Percentiles rank a stretch among this genome's conserved stretches.
These are phyloP conservation scores for Xylaria sp. DNA, from an alignment of 2,329 filamentous ascomycete species.

Conservation along the genomic window DNA sequence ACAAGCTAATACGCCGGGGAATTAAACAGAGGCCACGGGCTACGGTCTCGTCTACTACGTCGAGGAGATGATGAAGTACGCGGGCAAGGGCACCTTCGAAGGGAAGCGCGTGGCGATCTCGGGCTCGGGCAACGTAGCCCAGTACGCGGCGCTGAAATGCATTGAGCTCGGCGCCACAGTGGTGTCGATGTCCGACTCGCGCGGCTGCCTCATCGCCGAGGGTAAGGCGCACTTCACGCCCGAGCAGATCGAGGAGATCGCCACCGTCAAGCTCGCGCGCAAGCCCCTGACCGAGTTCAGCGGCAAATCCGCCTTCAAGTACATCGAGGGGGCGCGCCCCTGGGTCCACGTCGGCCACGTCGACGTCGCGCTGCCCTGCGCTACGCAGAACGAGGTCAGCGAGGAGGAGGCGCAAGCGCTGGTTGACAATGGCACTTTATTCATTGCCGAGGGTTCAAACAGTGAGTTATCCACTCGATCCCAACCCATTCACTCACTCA, in stretches of 20 bases:
- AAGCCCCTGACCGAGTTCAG: conserved; percentile 81
- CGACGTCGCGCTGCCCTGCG: conserved; percentile 90
- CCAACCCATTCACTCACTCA: too few relatives aligned
- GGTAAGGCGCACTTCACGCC: conserved; percentile 78
- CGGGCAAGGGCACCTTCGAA: conserved; percentile 83
- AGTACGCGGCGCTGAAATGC: conserved; percentile 95
- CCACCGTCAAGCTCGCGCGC: conserved; percentile 86
- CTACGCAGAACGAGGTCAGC: conserved; percentile 97
- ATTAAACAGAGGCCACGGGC: conserved; percentile 81
- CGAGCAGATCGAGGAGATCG: conserved; percentile 82
- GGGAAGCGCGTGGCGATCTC: conserved; percentile 97
- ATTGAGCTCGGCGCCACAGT: conserved; percentile 96
- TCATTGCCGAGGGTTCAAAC: conserved; percentile 96
- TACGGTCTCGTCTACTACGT: conserved; percentile 98
- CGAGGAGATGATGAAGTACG: conserved; percentile 93
- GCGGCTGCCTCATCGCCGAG: conserved; percentile 82
- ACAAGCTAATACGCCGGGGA: conserved; percentile 16
- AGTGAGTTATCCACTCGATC: conserved; percentile 57
- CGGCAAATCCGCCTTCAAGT: conserved; percentile 74
- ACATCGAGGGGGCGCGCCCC: conserved; percentile 86
- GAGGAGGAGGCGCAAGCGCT: conserved; percentile 88
- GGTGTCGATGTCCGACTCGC: conserved; percentile 92
- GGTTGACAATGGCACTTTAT: conserved; percentile 79
- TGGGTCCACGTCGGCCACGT: conserved; percentile 92
- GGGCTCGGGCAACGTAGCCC: conserved; percentile 96